phyloP scores from a whole-genome alignment of 2,329 filamentous ascomycete species.

The Trichoderma sp. region DNA sequence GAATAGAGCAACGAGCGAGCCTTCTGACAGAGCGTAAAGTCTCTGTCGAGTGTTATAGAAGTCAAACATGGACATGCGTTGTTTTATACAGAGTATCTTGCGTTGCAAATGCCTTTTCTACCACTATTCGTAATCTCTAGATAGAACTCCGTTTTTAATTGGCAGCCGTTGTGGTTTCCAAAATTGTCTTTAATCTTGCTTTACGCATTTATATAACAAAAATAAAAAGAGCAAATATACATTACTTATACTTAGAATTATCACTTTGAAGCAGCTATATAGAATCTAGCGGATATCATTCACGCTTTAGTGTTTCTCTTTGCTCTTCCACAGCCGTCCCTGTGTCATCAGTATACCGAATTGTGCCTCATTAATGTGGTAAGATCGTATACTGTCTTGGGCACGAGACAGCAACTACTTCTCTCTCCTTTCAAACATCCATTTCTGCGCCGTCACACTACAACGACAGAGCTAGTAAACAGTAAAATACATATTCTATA shows the following conservation, averaged over 20 bases:
- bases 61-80: not conserved
- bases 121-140: not conserved
- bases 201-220: not conserved
- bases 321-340: no score
- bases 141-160: not conserved
- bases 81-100: not conserved
- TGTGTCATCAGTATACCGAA: no score
- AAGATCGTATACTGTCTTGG: no score
- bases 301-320: no score
- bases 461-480: no score
- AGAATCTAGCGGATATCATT: no score
- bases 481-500: no score
- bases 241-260: not conserved
- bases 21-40: slow-evolving; percentile 4
- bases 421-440: no score
- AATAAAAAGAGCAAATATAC: not conserved
- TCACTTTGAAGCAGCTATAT: no score
- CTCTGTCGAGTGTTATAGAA: not conserved
- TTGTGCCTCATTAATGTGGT: no score
- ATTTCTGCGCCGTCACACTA: no score
- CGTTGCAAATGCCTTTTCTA: not conserved
- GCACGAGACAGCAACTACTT: no score
- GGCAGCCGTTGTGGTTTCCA: not conserved
- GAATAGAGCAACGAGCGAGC: slow-evolving; percentile 26
- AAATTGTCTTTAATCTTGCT: not conserved